Percentiles rank a stretch among this genome's conserved stretches.
phyloP scores from a whole-genome alignment of 331 rosid genomes.

The Pyracantha coccinea region DNA sequence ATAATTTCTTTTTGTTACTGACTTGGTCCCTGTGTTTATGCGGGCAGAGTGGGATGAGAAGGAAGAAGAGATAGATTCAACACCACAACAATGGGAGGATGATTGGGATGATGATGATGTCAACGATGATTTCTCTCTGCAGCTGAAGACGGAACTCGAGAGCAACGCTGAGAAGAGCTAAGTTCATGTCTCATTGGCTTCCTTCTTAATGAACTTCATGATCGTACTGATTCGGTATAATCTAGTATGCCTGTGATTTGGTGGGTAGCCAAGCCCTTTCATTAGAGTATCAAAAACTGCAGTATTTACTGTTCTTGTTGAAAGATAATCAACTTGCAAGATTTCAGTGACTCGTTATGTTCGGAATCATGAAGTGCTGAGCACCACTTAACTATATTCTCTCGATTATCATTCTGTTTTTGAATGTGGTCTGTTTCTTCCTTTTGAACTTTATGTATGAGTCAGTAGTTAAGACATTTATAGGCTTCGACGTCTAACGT shows the following conservation, averaged over 20 bases:
- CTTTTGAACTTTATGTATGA: neutral
- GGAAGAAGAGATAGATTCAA: conserved; percentile 28
- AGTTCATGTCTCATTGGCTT: neutral
- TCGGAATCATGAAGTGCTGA: no score
- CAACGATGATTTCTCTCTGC: conserved; percentile 34
- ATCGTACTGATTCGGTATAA: neutral
- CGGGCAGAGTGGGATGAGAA: no score
- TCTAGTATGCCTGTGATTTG: neutral
- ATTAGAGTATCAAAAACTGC: no score
- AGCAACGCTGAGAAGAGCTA: conserved; percentile 19
- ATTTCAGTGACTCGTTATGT: no score
- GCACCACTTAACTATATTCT: neutral
- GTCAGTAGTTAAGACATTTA: neutral
- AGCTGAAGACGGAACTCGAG: conserved; percentile 27
- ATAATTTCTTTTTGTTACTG: neutral
- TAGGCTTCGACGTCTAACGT: neutral
- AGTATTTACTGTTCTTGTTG: neutral
- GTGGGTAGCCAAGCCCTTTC: neutral
- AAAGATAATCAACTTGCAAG: neutral
- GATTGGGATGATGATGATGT: conserved; percentile 44
- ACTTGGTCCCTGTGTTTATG: neutral
- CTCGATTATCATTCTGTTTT: neutral
- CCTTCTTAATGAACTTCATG: neutral
- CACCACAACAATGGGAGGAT: conserved; percentile 39
- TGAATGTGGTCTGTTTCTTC: neutral